Evolutionary conservation across 106 monocot species (phyloP), one percentile per base, ranked within the genome.

Genomic region (Cymbidium sinense): DNA sequence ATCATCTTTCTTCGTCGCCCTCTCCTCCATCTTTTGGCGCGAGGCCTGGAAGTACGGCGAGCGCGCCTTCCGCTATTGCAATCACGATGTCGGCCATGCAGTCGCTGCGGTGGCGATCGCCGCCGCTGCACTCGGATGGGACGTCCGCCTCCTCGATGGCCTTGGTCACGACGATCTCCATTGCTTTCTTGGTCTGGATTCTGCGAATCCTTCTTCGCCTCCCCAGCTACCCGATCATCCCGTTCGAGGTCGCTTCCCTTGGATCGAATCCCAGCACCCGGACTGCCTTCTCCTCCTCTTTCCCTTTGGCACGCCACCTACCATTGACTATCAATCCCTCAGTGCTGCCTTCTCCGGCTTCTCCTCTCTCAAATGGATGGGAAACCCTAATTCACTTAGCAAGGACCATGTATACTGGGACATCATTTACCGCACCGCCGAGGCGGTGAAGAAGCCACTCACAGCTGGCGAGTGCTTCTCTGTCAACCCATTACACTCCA

Each of bases 11-110:
- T 43, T 89, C 41, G 50, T 94, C 7, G 82, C 87, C 13, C 82
- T 99, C 34, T 99, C 94, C 0, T 95, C 98, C 33, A 55, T 99
- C 58, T 89, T 99, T 82, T 99, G 98, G 94, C 90, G 98, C 30
- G 98, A 99, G 83, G 86, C 98, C 5, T 99, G 98, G 98, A 99
- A 99, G 86, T 99, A 99, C 73, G 98, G 98, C 43, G 94, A 92
- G 77, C 90, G 98, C 20, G 94, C 92, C 5, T 77, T 99, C 76
- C 81, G 98, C 35, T 99, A 99, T 80, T 99, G 98, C 82, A 99
- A 99, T 70, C 92, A 99, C 77, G 98, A 99, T 52, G 90, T 91
- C 21, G 98, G 98, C 70, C 98, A 99, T 77, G 98, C 98, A 18
- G 80, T 99, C 39, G 92, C 86, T 0, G 94, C 98, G 0, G 81